Base-by-base conservation (phyloP, 148 eudicot genomes). In the Rhododendron vialii region DNA sequence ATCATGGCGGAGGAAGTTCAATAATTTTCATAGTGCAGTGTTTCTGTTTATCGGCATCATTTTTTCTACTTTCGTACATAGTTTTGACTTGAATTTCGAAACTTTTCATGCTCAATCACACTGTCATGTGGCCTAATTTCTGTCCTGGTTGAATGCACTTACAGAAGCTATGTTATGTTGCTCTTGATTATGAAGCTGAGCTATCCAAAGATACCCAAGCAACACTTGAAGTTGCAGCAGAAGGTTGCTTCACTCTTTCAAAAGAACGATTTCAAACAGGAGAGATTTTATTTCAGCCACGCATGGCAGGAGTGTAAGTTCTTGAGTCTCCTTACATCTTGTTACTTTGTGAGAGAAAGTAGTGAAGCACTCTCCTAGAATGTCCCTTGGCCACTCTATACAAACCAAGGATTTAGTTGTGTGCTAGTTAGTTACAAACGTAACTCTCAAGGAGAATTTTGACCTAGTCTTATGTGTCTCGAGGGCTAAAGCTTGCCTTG, bases 81-180 rank as follows among this genome's bases (percentile, higher is more conserved):
- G 43, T 47, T 82, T 61, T 61, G 18, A 82, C 50, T 22, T 61
- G 35, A 81, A 14, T 82, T 82, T 7, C 43, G 26, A 28, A 28
- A 18, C 83, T 57, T 81, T 80, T 81, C 48, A 63, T 81, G 28
- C 75, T 61, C 12, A 11, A 61, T 41, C 35, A 41, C 75, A 1
- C 35, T 24, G 12, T 55, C 65, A 38, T 86, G 77, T 82, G 82
- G 63, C 81, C 84, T 82, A 61, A 80, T 78, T 57, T 82, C 4
- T 65, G 33, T 85, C 38, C 41, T 78, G 69, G 57, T 80, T 91
- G 69, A 85, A 82, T 88, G 85, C 5, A 50, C 83, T 84, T 78
- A 61, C 97, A 96, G 99, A 94, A 96, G 84, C 91, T 96, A 33
- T 96, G 99, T 87, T 96, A 95, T 76, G 98, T 95, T 63, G 99